Base-by-base conservation (phyloP, 768 basidiomycete genomes). In the Stropharia rugosoannulata region DNA sequence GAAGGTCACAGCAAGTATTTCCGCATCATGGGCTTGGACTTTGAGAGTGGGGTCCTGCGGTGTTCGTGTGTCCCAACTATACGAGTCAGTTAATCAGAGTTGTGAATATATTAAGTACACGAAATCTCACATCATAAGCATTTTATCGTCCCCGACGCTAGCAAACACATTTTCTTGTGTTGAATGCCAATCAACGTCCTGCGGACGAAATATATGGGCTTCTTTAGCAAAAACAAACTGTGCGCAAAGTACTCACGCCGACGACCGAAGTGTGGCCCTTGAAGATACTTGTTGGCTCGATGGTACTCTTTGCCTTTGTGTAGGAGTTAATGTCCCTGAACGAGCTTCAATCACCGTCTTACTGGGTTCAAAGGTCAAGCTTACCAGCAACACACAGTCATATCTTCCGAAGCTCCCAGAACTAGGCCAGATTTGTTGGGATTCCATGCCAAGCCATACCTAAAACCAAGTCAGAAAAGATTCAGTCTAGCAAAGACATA, bases 151-250 rank as follows among this genome's bases (percentile, higher is more conserved):
- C 16, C 95, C 94, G 32, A 96, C 97, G 61, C 95, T 98, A 2
- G 89, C 95, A 63, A 98, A 93, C 47, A 94, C 73, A 64, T 87
- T 85, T 57, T 93, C 92, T 64, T 88, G 78, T 4, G 79, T 83
- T 1, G 86, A 77, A 70, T 96, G 89, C 97, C 97, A 99, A 63
- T 97, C 95, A 5, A 99, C 95, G 67, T 99, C 97, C 93, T 96
- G 58, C 6, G 19, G 19, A 22, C 16, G 29, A 8, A n/a, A 10
- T 3, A 42, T 35, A 16, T 48, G 36, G 58, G 51, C 15, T 45
- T 57, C 32, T 64, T 49, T 32, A 19, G 49, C 55, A 36, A 55
- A 36, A 18, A n/a, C 16, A 22, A 22, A 22, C 22, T 22, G 22
- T 22, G 22, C 22, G 11, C 37, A 27, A 47, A 32, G 16, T 49